Percentiles rank a stretch among this genome's conserved stretches.
These are phyloP conservation scores for Beta corolliflora DNA, from an alignment of 179 eudicot genomes.

Conservation along the genomic window DNA sequence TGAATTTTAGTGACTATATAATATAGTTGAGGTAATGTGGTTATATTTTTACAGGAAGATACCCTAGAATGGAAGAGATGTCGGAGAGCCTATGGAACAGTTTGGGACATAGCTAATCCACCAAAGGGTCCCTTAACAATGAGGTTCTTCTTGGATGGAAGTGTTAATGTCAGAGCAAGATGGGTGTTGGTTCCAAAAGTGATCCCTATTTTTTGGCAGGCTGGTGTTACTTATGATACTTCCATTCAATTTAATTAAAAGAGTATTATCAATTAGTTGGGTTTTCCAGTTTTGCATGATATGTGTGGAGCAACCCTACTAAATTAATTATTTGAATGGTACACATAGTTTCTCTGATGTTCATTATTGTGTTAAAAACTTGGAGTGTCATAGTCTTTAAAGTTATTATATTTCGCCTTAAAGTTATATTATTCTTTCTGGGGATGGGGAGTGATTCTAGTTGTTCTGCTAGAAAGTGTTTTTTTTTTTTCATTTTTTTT, in stretches of 20 bases:
- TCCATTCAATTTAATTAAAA: constrained; percentile 31
- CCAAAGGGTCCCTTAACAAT: constrained; percentile 31
- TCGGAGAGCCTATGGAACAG: constrained; percentile 32
- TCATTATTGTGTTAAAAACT: too few relatives aligned
- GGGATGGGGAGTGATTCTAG: background rate
- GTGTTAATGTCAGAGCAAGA: constrained; percentile 28
- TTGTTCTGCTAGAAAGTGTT: background rate
- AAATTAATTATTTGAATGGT: background rate
- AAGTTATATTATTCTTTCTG: background rate
- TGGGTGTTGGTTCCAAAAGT: constrained; percentile 47
- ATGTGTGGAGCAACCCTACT: background rate
- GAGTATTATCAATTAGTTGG: background rate
- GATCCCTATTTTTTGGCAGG: constrained; percentile 56
- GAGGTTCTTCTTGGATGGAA: constrained; percentile 35
- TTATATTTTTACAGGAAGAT: constrained; percentile 14
- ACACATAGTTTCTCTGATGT: background rate
- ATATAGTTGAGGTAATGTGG: too few relatives aligned
- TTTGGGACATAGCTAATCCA: constrained; percentile 31
- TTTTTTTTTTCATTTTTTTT: background rate
- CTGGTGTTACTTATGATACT: constrained; percentile 57
- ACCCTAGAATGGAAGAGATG: constrained; percentile 27
- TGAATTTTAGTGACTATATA: too few relatives aligned
- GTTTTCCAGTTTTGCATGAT: background rate
- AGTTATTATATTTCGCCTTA: too few relatives aligned
- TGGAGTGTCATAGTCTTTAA: too few relatives aligned